Base-by-base conservation (phyloP, 2,329 filamentous ascomycete species). In the Cytospora piceicola region DNA sequence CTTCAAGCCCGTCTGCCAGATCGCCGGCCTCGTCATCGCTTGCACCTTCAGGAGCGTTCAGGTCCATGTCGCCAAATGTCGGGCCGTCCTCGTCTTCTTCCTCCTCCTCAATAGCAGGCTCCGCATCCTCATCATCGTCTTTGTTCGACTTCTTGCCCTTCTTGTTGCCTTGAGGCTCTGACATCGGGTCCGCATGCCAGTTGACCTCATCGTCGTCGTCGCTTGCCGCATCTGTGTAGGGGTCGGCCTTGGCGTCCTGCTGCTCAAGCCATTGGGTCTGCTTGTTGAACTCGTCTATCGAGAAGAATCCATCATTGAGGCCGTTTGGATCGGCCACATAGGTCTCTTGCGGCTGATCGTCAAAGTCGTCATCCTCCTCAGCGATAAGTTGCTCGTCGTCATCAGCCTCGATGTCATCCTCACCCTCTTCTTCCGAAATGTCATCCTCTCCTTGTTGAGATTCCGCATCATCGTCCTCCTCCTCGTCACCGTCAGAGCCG, bases 251-350 rank as follows among this genome's bases (percentile, higher is more conserved):
- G 32, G 86, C 85, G 75, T 98, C 94, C 76, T 93, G 90, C 69
- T 92, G 88, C 77, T 99, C 95, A 58, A 97, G 88, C 74, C 90
- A 90, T 73, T 96, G 92, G 2, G 93, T 92, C 75, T 96, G 92
- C 75, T 90, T 92, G 82, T 99, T 99, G 85, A 99, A 99, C 67
- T 96, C 89, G 73, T 98, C 94, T 72, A 99, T 94, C 20, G 93
- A 96, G 80, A 99, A 99, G 80, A 99, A 99, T 6, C 93, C 94
- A 74, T 99, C 95, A 73, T 99, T 98, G 36, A 99, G 86, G 8
- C 93, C 93, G 73, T 95, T 84, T 4, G 88, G 88, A 73, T 98
- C 93, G 71, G 89, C 83, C 11, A 88, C 80, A 67, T 90, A 89
- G 49, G 85, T 84, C 58, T 84, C 83, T 1, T 79, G 76, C 5